These are phyloP conservation scores for Aspergillus kassunensis DNA, from an alignment of 495 filamentous ascomycete genomes.

Conservation along the genomic window DNA sequence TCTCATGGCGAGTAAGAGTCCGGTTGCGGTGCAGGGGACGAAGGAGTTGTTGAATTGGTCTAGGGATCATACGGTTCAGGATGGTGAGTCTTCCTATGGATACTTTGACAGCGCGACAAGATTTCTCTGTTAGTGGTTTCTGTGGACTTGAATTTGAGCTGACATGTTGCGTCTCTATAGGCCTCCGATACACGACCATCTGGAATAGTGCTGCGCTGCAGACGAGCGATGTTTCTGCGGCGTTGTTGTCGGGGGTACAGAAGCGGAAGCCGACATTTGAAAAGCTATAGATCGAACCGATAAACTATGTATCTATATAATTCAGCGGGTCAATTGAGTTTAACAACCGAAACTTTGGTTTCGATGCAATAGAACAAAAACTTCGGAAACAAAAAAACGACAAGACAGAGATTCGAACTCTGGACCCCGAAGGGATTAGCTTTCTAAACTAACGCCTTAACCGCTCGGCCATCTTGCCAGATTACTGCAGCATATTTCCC, in stretches of 20 bases:
- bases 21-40: constrained; percentile 86
- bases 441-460: constrained; percentile 12
- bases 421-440: constrained; percentile 11
- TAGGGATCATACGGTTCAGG: constrained; percentile 70
- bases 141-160: neutral
- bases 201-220: constrained; percentile 88
- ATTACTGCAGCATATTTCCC: too few species aligned
- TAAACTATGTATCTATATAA: too few species aligned
- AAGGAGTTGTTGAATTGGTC: constrained; percentile 90
- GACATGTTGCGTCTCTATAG: constrained; percentile 27
- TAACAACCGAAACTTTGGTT: too few species aligned
- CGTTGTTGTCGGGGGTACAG: constrained; percentile 70
- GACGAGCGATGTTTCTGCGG: constrained; percentile 69
- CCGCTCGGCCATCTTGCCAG: constrained; percentile 10
- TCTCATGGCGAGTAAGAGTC: constrained; percentile 76
- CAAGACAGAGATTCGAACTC: constrained; percentile 13
- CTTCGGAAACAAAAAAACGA: constrained; percentile 1
- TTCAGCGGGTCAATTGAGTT: too few species aligned
- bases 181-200: constrained; percentile 74
- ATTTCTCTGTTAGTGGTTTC: too few species aligned
- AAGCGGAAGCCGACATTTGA: constrained; percentile 81
- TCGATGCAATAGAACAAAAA: neutral
- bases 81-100: constrained; percentile 60
- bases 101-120: too few species aligned
- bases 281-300: constrained; percentile 80